Evolutionary conservation across 1,284 basidiomycete genomes (phyloP).

Genomic region (Ceratobasidium sp.): DNA sequence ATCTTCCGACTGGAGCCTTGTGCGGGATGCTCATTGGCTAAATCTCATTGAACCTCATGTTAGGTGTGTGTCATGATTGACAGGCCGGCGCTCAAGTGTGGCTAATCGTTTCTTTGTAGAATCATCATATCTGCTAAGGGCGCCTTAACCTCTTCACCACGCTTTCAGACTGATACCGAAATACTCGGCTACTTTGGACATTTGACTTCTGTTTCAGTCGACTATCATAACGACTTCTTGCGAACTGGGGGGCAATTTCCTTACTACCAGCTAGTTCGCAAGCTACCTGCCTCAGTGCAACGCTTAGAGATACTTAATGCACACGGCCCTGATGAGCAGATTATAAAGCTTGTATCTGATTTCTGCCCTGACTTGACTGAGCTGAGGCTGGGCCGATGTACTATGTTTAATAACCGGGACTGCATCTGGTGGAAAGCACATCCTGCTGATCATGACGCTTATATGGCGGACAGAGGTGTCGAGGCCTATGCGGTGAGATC

Average conservation of each 20-base stretch:
- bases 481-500: constrained; percentile 40
- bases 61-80: constrained; percentile 4
- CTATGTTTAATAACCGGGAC: constrained; percentile 41
- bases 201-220: constrained; percentile 25
- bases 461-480: constrained; percentile 43
- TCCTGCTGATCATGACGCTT: constrained; percentile 42
- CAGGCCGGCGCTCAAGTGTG: not conserved
- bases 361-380: constrained; percentile 34
- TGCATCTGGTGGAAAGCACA: constrained; percentile 44
- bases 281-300: constrained; percentile 17
- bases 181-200: constrained; percentile 11
- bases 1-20: constrained; percentile 18
- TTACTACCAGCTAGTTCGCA: constrained; percentile 24
- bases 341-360: constrained; percentile 23
- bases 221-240: constrained; percentile 43
- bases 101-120: not conserved
- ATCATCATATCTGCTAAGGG: constrained; percentile 19
- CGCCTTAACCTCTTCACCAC: constrained; percentile 35
- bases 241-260: constrained; percentile 19
- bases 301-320: constrained; percentile 38
- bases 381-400: constrained; percentile 37
- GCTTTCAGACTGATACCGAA: constrained; percentile 19
- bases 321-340: constrained; percentile 42
- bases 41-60: not conserved
- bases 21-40: constrained; percentile 10